Conservation (phyloP, 352 stramenopile genomes). For the Blastocystis sp. region DNA sequence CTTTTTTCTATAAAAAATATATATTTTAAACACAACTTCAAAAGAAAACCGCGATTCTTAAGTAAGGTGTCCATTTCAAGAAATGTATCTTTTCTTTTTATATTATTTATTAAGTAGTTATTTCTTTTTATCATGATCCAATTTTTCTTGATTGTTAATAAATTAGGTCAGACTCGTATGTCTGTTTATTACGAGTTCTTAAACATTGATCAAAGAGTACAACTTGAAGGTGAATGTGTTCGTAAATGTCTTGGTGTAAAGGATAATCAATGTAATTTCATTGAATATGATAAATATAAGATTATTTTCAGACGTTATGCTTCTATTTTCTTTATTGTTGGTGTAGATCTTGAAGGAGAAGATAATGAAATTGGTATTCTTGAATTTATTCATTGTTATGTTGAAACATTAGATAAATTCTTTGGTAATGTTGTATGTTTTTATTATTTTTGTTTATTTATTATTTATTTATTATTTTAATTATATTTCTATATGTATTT, state of each 20-base stretch:
- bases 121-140: too few species aligned
- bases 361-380: constrained; percentile 93
- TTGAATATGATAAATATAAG: constrained; percentile 98
- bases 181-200: constrained; percentile 99
- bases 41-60: too few species aligned
- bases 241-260: constrained; percentile 89
- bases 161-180: constrained; percentile 96
- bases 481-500: too few species aligned
- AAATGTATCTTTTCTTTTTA: too few species aligned
- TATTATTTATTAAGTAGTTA: too few species aligned
- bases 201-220: constrained; percentile 83
- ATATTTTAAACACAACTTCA: too few species aligned
- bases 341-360: constrained; percentile 77
- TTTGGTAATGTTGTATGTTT: constrained; percentile 94
- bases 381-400: constrained; percentile 98
- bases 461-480: too few species aligned
- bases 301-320: constrained; percentile 88
- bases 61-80: too few species aligned
- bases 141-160: constrained; percentile 88
- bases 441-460: too few species aligned
- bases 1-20: too few species aligned
- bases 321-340: constrained; percentile 98
- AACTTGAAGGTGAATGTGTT: constrained; percentile 95
- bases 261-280: constrained; percentile 87
- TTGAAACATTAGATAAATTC: constrained; percentile 97